Evolutionary conservation across 2,329 filamentous ascomycete species (phyloP).

Genomic region (Trichoderma koningiopsis): DNA sequence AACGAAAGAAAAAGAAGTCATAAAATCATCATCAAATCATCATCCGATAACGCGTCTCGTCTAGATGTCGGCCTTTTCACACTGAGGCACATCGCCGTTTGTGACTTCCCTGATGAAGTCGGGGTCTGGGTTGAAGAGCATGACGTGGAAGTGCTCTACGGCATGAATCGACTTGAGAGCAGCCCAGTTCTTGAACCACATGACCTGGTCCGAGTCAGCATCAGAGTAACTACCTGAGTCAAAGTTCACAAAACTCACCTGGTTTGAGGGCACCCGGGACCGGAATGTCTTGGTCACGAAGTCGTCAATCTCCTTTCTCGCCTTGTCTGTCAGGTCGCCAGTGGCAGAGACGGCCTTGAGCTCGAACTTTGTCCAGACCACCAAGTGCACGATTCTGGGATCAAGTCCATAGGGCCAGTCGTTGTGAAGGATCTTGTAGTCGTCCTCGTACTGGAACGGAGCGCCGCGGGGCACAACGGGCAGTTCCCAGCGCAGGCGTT

Average conservation of each 20-base stretch:
- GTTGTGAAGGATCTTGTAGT: constrained; percentile 78
- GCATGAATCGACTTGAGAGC: constrained; percentile 81
- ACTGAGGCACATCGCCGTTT: constrained; percentile 69
- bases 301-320: constrained; percentile 65
- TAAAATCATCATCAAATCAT: neutral
- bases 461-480: constrained; percentile 40
- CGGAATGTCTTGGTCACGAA: constrained; percentile 72
- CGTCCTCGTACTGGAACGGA: constrained; percentile 52
- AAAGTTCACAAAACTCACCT: constrained; percentile 48
- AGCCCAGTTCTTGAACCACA: constrained; percentile 74
- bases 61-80: constrained; percentile 42
- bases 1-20: neutral
- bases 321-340: constrained; percentile 66
- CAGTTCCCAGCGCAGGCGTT: constrained; percentile 70
- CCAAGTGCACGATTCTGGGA: constrained; percentile 74
- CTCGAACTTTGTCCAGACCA: constrained; percentile 90
- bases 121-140: constrained; percentile 77
- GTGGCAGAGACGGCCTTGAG: constrained; percentile 68
- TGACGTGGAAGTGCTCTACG: constrained; percentile 93
- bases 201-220: constrained; percentile 40
- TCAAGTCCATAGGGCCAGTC: constrained; percentile 95
- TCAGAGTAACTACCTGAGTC: neutral
- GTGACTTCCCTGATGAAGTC: constrained; percentile 72
- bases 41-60: neutral
- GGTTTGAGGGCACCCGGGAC: constrained; percentile 50